Percentiles rank a stretch among this genome's conserved stretches.
These are phyloP conservation scores for Simplicillium sp. DNA, from an alignment of 2,329 filamentous ascomycete genomes.

Conservation along the genomic window DNA sequence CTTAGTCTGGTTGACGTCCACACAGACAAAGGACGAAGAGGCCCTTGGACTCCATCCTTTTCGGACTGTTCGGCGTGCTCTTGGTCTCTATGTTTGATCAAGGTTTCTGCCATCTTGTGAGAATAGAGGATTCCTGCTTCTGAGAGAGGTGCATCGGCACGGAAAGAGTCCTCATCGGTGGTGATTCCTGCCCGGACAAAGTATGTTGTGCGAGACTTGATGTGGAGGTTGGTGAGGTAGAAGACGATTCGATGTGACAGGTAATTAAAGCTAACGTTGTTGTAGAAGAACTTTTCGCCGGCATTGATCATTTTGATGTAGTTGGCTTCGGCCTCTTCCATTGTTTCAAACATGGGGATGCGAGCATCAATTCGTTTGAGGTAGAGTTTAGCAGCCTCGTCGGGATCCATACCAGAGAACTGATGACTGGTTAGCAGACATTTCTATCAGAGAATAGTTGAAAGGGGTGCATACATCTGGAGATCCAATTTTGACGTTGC, in stretches of 20 bases:
- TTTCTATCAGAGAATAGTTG: background rate
- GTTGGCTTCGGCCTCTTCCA: conserved; percentile 88
- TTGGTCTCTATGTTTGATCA: conserved; percentile 74
- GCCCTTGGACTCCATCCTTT: conserved; percentile 55
- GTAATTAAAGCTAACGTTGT: conserved; percentile 95
- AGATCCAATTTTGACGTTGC: conserved; percentile 94
- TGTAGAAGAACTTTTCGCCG: conserved; percentile 85
- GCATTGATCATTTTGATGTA: conserved; percentile 99
- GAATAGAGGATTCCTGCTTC: conserved; percentile 74
- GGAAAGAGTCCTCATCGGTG: conserved; percentile 83
- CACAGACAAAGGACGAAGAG: conserved; percentile 72
- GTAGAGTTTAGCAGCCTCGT: conserved; percentile 88
- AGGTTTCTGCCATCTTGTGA: conserved; percentile 72
- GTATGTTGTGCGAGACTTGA: conserved; percentile 89
- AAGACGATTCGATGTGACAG: conserved; percentile 96
- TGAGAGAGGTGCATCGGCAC: conserved; percentile 77
- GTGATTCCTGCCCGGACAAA: conserved; percentile 84
- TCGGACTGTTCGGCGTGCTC: conserved; percentile 64
- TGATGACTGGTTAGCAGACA: conserved; percentile 21
- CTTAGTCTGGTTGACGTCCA: conserved; percentile 92
- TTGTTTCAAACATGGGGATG: conserved; percentile 93
- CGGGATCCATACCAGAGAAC: conserved; percentile 85
- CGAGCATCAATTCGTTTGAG: conserved; percentile 81
- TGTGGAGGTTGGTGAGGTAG: conserved; percentile 94
- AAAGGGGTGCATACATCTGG: conserved; percentile 61